Base-by-base conservation (phyloP, 169 alveolate genomes). In the Theileria equi region DNA sequence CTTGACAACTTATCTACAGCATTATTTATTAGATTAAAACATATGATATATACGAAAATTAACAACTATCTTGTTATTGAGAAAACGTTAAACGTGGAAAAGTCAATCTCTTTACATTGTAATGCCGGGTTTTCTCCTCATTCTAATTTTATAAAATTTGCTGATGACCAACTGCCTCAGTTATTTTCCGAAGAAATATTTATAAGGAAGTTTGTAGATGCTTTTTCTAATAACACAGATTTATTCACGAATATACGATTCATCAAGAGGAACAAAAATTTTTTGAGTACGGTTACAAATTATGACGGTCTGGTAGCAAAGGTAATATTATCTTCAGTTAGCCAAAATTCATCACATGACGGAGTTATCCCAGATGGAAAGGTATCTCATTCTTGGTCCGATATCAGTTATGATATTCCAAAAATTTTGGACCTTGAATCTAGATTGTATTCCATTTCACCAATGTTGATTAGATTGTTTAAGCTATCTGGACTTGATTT, bases 141-240 rank as follows among this genome's bases (percentile, higher is more conserved):
- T 38, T 25, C 74, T 5, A 16, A 13, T 21, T 50, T 70, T 7
- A 23, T 35, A n/a, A 40, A 29, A 28, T 52, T 50, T 32, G 38
- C 59, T 4, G 74, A 70, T 31, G 16, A 38, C 23, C 71, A 70
- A 13, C 32, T 70, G 16, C 38, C 81, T 25, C 4, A 47, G 49
- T 13, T 54, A 4, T 41, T 41, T 6, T 50, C 84, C 2, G 84
- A 74, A 36, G 84, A 74, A 40, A 36, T 52, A 38, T 74, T 74
- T 11, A 38, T 74, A 36, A 47, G 65, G 47, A n/a, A 11, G 17
- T 28, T 74, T 31, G 40, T 44, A 23, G 53, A 19, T 28, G 8
- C 70, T 0, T 13, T 11, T 5, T 34, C 32, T n/a, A 28, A 34
- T 17, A 8, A 23, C 11, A 13, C 50, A 8, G 16, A 3, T 19